Conservation (phyloP, 1,284 basidiomycete genomes). For the Heterobasidion occidentale region DNA sequence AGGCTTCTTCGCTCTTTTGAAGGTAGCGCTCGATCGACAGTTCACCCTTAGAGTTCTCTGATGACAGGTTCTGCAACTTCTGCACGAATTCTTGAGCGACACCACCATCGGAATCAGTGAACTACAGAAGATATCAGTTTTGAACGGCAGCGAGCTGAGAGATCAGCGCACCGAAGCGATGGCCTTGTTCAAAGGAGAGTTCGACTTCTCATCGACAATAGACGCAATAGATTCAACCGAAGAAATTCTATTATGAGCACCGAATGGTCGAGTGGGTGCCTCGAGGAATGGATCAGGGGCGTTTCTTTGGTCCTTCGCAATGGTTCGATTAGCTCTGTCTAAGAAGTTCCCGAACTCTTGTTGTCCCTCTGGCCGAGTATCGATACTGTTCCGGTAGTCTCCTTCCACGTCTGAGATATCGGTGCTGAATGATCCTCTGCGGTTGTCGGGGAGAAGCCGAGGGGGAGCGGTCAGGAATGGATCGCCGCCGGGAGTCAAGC, state of each 20-base stretch:
- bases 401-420: slow-evolving; percentile 50
- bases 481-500: slow-evolving; percentile 34
- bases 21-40: slow-evolving; percentile 88
- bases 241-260: slow-evolving; percentile 68
- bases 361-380: slow-evolving; percentile 13
- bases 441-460: slow-evolving; percentile 25
- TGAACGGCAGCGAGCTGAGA: not conserved
- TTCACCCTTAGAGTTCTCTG: slow-evolving; percentile 86
- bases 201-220: slow-evolving; percentile 83
- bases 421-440: slow-evolving; percentile 38
- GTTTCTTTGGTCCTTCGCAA: slow-evolving; percentile 69
- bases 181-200: slow-evolving; percentile 87
- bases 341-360: slow-evolving; percentile 72
- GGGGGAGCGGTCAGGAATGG: slow-evolving; percentile 25
- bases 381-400: slow-evolving; percentile 33
- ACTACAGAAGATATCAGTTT: slow-evolving; percentile 33
- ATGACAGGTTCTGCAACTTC: slow-evolving; percentile 69
- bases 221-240: slow-evolving; percentile 85
- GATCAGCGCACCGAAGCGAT: slow-evolving; percentile 63
- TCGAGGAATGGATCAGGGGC: slow-evolving; percentile 83
- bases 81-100: slow-evolving; percentile 85
- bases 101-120: slow-evolving; percentile 88
- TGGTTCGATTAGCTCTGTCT: slow-evolving; percentile 75
- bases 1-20: slow-evolving; percentile 84
- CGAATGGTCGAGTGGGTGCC: slow-evolving; percentile 67